These are phyloP conservation scores for Cytospora mali DNA, from an alignment of 2,329 filamentous ascomycete species.

Conservation along the genomic window DNA sequence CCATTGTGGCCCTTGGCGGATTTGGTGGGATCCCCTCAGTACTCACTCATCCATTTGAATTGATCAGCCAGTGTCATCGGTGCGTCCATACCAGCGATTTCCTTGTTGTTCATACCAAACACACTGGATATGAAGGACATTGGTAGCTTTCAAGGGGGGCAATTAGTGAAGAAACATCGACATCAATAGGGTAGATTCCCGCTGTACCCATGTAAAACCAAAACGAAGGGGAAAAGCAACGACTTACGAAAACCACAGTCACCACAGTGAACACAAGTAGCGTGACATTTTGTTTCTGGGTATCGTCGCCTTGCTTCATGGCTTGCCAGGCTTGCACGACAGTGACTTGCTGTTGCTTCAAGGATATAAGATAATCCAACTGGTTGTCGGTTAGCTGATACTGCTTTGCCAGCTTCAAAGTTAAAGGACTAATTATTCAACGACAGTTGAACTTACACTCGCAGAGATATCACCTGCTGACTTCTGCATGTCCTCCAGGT, in stretches of 20 bases:
- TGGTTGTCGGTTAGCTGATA: neutral
- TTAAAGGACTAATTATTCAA: too few species aligned
- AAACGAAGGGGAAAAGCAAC: accelerated
- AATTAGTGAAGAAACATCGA: neutral
- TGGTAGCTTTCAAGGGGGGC: constrained; percentile 39
- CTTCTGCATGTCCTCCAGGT: constrained; percentile 39
- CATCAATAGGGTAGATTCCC: neutral
- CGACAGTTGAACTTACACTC: constrained; percentile 39
- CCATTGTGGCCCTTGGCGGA: accelerated
- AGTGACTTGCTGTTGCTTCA: constrained; percentile 51
- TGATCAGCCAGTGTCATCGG: constrained; percentile 26
- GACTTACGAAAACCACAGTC: constrained; percentile 49
- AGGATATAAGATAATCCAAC: constrained; percentile 43
- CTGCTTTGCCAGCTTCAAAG: too few species aligned
- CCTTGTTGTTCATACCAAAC: constrained; percentile 45
- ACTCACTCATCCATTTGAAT: constrained; percentile 28
- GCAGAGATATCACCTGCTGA: constrained; percentile 39
- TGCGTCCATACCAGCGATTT: constrained; percentile 22
- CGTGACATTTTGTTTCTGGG: constrained; percentile 44
- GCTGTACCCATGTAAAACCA: too few species aligned
- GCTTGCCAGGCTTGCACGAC: constrained; percentile 48
- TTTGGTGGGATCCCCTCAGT: accelerated
- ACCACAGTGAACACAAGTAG: constrained; percentile 52
- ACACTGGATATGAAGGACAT: constrained; percentile 43
- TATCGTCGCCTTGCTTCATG: constrained; percentile 43